Percentiles rank a stretch among this genome's conserved stretches.
Conservation (phyloP, 2,329 filamentous ascomycete genomes). For the Cordyceps militaris region DNA sequence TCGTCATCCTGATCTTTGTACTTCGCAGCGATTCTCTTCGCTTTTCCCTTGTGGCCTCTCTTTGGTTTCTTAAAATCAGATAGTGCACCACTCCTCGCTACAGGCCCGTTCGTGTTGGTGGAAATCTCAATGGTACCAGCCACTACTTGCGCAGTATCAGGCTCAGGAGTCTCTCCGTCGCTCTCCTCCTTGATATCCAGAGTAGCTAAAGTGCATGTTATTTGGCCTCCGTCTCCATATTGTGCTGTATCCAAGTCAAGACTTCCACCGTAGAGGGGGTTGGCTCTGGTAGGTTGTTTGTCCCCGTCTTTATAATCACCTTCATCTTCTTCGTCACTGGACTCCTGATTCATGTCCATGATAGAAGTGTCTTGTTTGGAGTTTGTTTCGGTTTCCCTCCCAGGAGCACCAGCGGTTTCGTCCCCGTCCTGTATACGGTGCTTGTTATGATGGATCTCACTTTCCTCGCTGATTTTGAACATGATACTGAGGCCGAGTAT, state of each 20-base stretch:
- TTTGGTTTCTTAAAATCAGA: slow-evolving; percentile 41
- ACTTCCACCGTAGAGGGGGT: slow-evolving; percentile 12
- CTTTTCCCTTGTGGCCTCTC: slow-evolving; percentile 73
- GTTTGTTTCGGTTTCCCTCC: slow-evolving; percentile 11
- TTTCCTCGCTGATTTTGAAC: slow-evolving; percentile 85
- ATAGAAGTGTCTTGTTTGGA: not conserved
- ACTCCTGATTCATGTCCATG: not conserved
- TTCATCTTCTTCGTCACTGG: slow-evolving; percentile 10
- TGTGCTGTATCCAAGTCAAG: too few species aligned
- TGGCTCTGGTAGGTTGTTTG: slow-evolving; percentile 13
- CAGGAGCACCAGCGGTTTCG: slow-evolving; percentile 11
- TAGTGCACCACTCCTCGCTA: slow-evolving; percentile 1
- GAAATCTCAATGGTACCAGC: slow-evolving; percentile 17
- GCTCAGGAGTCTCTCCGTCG: not conserved
- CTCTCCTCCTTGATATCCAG: not conserved
- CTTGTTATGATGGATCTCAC: slow-evolving; percentile 71
- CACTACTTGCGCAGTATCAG: slow-evolving; percentile 10
- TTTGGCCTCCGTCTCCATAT: not conserved
- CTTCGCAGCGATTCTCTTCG: slow-evolving; percentile 80
- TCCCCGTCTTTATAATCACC: slow-evolving; percentile 16
- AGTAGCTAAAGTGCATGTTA: not conserved
- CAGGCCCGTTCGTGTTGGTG: not conserved
- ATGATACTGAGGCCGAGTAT: slow-evolving; percentile 81
- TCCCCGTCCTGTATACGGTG: slow-evolving; percentile 39
- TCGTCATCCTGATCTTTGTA: slow-evolving; percentile 95